Evolutionary conservation across 192 early-diverging fungal genomes (phyloP).

Genomic region (Backusella morwellensis): DNA sequence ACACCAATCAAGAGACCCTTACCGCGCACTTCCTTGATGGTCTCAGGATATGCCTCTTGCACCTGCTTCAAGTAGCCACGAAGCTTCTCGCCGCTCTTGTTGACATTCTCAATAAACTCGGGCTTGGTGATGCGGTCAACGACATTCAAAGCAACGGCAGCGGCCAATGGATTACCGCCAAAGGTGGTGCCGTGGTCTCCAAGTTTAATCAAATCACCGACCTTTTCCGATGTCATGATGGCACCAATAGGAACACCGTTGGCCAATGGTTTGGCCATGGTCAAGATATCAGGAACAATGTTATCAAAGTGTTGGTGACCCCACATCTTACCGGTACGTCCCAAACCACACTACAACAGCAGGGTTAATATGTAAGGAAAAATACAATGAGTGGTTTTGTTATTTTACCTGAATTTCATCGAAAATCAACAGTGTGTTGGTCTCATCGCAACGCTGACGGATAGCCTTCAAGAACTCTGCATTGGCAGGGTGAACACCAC

Average conservation of each 20-base stretch:
- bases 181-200: constrained; percentile 98
- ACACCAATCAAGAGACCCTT: constrained; percentile 87
- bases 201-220: constrained; percentile 79
- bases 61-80: constrained; percentile 46
- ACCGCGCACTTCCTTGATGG: constrained; percentile 80
- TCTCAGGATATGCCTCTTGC: constrained; percentile 39
- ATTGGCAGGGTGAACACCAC: constrained; percentile 76
- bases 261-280: constrained; percentile 96
- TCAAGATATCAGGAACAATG: constrained; percentile 85
- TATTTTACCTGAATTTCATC: constrained; percentile 87
- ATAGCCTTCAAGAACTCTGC: constrained; percentile 78
- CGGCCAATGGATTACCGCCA: constrained; percentile 93
- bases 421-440: constrained; percentile 87
- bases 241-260: constrained; percentile 97
- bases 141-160: constrained; percentile 79
- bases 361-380: not conserved
- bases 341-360: constrained; percentile 75
- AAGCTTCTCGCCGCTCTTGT: constrained; percentile 62
- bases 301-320: constrained; percentile 72
- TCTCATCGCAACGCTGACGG: constrained; percentile 78
- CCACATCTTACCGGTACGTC: constrained; percentile 87
- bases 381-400: not conserved
- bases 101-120: constrained; percentile 72
- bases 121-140: constrained; percentile 66
- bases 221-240: constrained; percentile 71